Conservation (phyloP, 305 asterid genomes). For the Caryopteris hybrid region DNA sequence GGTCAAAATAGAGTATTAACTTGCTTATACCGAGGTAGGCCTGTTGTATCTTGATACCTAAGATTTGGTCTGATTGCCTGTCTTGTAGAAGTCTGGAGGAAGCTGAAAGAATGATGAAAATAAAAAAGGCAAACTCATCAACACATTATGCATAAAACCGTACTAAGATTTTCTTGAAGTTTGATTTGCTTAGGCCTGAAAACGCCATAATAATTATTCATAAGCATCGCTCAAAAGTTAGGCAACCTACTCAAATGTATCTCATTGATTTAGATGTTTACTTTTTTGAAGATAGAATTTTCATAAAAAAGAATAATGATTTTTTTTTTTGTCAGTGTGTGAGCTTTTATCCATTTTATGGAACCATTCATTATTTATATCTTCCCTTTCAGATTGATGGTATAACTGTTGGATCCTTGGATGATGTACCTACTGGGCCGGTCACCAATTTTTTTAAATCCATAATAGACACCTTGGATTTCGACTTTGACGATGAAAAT, state of each 20-base stretch:
- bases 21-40: not conserved
- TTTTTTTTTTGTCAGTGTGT: too few relatives aligned
- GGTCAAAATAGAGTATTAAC: not conserved
- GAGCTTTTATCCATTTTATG: not conserved
- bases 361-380: conserved; percentile 1
- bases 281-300: not conserved
- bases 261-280: not conserved
- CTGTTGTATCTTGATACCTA: not conserved
- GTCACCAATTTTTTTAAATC: conserved; percentile 77
- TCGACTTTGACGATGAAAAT: conserved; percentile 88
- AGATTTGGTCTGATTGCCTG: not conserved
- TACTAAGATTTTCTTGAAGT: not conserved
- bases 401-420: conserved; percentile 71
- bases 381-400: conserved; percentile 67
- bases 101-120: not conserved
- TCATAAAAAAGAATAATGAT: not conserved
- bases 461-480: conserved; percentile 73
- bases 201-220: not conserved
- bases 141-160: not conserved
- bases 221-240: not conserved
- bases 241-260: not conserved
- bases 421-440: conserved; percentile 92
- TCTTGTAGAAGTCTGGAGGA: not conserved
- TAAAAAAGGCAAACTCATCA: not conserved
- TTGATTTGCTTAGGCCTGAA: not conserved